Evolutionary conservation across 1,284 basidiomycete species (phyloP), one percentile per base, ranked within the genome.

Genomic region (Cerioporus squamosus): DNA sequence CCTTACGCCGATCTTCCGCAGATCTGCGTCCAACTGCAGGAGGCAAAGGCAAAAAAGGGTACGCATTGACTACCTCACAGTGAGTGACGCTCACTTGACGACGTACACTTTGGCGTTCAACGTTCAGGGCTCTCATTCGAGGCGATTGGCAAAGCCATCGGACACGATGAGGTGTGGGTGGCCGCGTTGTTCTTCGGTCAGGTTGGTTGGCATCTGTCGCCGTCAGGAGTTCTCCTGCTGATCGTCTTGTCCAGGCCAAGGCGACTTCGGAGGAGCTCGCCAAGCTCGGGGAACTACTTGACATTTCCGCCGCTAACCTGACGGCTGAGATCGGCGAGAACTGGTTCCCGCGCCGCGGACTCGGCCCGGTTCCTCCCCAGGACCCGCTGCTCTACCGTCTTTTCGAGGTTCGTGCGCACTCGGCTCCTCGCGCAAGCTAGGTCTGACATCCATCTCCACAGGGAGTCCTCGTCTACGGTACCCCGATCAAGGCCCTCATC

Each of bases 121-220:
- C n/a, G 33, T 65, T 6, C 22, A 88, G 90, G 86, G 18, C 67
- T 91, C 60, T 88, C 87, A 14, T 95, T 94, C 63, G 90, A 86
- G 48, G 76, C 85, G 47, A 86, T 95, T 62, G 90, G 83, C 5
- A 79, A 87, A 59, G 78, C 78, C 14, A 81, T 95, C 58, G 84
- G 82, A n/a, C 86, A 83, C 67, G 90, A 93, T 66, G 93, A 96
- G 72, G 83, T 95, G 39, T 96, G 91, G 91, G 83, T 93, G n/a
- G 93, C 93, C 2, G 85, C 93, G 1, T 82, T 90, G 42, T 93
- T 95, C 75, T 95, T 93, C 66, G 93, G 90, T 8, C 92, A 94
- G 78, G 89, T 87, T 60, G 29, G 78, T 66, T 48, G 46, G 45
- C 50, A 38, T 20, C 26, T 18, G 8, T 39, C 18, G 3, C 23